Percentiles rank a stretch among this genome's conserved stretches.
phyloP scores from a whole-genome alignment of 805 yeast genomes.

The Wickerhamomyces sydowiorum region DNA sequence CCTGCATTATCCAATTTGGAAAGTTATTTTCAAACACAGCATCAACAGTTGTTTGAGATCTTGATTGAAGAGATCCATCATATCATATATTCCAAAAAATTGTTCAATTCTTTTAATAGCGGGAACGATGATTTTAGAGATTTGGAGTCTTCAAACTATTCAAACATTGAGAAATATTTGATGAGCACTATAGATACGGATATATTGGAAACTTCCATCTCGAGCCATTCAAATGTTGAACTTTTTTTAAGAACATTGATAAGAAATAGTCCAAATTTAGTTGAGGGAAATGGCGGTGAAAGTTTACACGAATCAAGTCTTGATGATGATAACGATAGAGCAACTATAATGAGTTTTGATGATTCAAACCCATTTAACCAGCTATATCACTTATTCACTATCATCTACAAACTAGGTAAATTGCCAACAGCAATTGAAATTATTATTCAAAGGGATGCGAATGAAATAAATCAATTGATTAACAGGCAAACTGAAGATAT shows the following conservation, averaged over 20 bases:
- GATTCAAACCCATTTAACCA: constrained; percentile 47
- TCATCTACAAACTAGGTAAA: constrained; percentile 55
- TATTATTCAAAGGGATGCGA: constrained; percentile 46
- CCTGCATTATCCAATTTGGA: constrained; percentile 47
- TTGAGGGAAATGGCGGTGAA: constrained; percentile 20
- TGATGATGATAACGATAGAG: constrained; percentile 20
- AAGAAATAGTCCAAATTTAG: not conserved
- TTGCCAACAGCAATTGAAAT: constrained; percentile 52
- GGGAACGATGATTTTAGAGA: constrained; percentile 19
- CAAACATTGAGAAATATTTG: constrained; percentile 48
- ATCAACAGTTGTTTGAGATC: constrained; percentile 58
- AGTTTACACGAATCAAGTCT: constrained; percentile 19
- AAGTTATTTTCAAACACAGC: constrained; percentile 48
- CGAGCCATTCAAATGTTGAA: constrained; percentile 29
- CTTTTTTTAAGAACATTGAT: constrained; percentile 28
- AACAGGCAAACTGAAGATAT: constrained; percentile 60
- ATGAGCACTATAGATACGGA: constrained; percentile 54
- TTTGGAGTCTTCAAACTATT: constrained; percentile 22
- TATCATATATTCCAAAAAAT: constrained; percentile 55
- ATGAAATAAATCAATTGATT: constrained; percentile 60
- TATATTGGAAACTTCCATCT: constrained; percentile 41
- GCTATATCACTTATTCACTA: constrained; percentile 44
- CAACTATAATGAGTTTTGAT: constrained; percentile 25
- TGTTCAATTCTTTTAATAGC: constrained; percentile 15
- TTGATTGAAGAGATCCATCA: constrained; percentile 72